Evolutionary conservation across 805 yeast genomes (phyloP).

Genomic region (Ogataea allantospora): DNA sequence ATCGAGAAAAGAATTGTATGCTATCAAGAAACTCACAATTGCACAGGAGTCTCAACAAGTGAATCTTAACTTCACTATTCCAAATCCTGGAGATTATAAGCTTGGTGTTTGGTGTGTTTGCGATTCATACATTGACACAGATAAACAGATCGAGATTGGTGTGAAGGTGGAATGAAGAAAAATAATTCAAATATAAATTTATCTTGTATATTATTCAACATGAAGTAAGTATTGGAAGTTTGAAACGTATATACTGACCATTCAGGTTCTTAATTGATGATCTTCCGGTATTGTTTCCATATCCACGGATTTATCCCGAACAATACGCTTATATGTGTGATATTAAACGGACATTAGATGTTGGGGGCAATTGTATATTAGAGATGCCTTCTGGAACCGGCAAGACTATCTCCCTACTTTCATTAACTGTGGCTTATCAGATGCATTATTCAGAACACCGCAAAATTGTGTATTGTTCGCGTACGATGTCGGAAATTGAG

Average conservation of each 20-base stretch:
- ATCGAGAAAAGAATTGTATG: slow-evolving; percentile 58
- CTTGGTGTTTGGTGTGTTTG: slow-evolving; percentile 83
- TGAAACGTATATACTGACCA: not conserved
- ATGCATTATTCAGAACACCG: slow-evolving; percentile 90
- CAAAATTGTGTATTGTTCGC: slow-evolving; percentile 94
- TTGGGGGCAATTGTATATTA: slow-evolving; percentile 91
- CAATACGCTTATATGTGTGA: slow-evolving; percentile 98
- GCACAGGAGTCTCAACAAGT: slow-evolving; percentile 51
- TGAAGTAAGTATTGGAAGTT: slow-evolving; percentile 7
- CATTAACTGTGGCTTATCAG: slow-evolving; percentile 93
- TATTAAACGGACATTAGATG: slow-evolving; percentile 88
- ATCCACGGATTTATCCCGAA: slow-evolving; percentile 95
- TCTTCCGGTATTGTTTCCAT: slow-evolving; percentile 92
- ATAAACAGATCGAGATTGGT: slow-evolving; percentile 65
- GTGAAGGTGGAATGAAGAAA: slow-evolving; percentile 10
- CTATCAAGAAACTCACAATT: slow-evolving; percentile 64
- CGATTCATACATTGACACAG: slow-evolving; percentile 91
- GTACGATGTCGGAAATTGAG: slow-evolving; percentile 99
- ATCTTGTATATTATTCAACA: slow-evolving; percentile 1
- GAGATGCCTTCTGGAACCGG: slow-evolving; percentile 99
- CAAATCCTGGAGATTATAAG: slow-evolving; percentile 58
- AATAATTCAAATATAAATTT: slow-evolving; percentile 1
- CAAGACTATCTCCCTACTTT: slow-evolving; percentile 87
- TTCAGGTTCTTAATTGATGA: slow-evolving; percentile 88
- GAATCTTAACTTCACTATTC: slow-evolving; percentile 54